Conservation (phyloP, 208 protist species). For the Acanthamoeba royreba region DNA sequence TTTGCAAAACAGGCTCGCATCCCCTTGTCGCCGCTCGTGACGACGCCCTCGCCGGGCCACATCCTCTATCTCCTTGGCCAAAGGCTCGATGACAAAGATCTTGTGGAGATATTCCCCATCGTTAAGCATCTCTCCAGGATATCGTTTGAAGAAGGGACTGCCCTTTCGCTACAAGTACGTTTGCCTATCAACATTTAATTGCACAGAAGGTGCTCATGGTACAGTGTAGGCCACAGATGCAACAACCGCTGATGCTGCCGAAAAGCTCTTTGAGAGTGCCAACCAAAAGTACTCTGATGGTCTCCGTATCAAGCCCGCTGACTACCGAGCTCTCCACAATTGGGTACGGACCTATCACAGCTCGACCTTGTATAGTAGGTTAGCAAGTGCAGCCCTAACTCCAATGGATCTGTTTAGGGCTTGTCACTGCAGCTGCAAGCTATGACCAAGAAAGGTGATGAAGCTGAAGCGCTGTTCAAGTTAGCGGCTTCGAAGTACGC, state of each 20-base stretch:
- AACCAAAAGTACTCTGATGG: conserved; percentile 24
- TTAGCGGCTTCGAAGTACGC: neutral
- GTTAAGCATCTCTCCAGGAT: neutral
- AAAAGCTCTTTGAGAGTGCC: neutral
- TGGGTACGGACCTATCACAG: neutral
- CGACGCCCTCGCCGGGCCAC: neutral
- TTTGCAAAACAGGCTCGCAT: neutral
- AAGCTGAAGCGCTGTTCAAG: conserved; percentile 14
- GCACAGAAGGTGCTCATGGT: too few species aligned
- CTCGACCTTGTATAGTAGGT: neutral
- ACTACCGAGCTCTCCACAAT: conserved; percentile 16
- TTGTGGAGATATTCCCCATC: neutral
- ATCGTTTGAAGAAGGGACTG: conserved; percentile 17
- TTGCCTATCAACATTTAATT: neutral
- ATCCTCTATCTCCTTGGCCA: neutral
- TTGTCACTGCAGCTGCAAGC: neutral
- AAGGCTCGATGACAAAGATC: neutral
- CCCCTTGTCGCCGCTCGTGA: neutral
- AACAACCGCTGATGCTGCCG: neutral
- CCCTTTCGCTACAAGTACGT: neutral
- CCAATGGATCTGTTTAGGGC: neutral
- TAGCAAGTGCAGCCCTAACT: neutral
- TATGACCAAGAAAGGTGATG: conserved; percentile 1
- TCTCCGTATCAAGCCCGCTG: neutral
- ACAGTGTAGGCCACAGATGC: neutral